Base-by-base conservation (phyloP, 176 grass and related monocot genomes). In the Otatea glauca region DNA sequence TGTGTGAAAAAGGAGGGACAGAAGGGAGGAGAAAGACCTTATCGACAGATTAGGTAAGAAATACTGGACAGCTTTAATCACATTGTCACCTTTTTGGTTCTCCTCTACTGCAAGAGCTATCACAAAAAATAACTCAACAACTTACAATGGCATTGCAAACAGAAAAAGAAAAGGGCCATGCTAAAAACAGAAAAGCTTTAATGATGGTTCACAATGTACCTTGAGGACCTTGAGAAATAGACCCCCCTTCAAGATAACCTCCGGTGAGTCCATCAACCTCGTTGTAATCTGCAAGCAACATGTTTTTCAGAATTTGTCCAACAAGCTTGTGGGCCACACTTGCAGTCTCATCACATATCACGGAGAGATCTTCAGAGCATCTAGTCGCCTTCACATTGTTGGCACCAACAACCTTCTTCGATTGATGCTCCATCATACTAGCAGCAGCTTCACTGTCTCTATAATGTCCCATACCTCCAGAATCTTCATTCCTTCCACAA, bases 31-130 rank as follows among this genome's bases (percentile, higher is more conserved):
- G 9, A 47, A 0, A 23, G n/a, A 97, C 90, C 92, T 91, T 72
- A 89, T 81, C 9, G 88, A 62, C 63, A 94, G 38, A 88, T 85
- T 90, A 68, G 92, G 94, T 24, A 94, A 39, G 43, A 91, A 8
- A 58, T 51, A 63, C 61, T 91, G 81, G 8, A 91, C 72, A 81
- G 92, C 72, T 70, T 88, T 47, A 41, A 94, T 47, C 78, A 97
- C 72, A 88, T 87, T 88, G 27, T 84, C 53, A 70, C 41, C 41
- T 25, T 84, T 72, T 64, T 35, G 18, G 39, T 78, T 70, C 20
- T 69, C 51, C 42, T 24, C 24, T 72, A 56, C 29, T 1, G 29
- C 72, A 81, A 4, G 78, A 79, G 1, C 6, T 74, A 69, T 77
- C 17, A 16, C 62, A 29, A 82, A 88, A 88, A 84, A 62, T 21